Percentiles rank a stretch among this genome's conserved stretches.
These are phyloP conservation scores for Mycena vulgaris DNA, from an alignment of 768 basidiomycete species.

Conservation along the genomic window DNA sequence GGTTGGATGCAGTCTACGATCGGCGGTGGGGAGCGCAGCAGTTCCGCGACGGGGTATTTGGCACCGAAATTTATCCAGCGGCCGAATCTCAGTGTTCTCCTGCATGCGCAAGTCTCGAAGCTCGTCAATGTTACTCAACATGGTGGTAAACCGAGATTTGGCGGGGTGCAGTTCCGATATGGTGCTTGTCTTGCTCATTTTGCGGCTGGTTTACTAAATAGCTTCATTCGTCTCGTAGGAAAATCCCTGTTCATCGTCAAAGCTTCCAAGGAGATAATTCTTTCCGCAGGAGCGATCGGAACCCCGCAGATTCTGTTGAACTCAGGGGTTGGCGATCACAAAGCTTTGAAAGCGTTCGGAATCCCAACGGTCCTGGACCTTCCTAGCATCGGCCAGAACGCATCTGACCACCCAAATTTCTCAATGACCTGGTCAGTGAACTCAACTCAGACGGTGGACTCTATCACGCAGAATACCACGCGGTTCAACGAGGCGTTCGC, in stretches of 20 bases:
- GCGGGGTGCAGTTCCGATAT: too few relatives aligned
- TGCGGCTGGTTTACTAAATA: too few relatives aligned
- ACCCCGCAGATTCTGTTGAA: neutral
- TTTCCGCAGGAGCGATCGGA: constrained; percentile 46
- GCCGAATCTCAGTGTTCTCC: too few relatives aligned
- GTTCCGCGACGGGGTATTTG: too few relatives aligned
- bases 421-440: neutral
- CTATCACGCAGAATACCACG: neutral
- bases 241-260: constrained; percentile 16
- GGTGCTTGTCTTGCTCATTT: too few relatives aligned
- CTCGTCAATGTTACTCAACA: too few relatives aligned
- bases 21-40: neutral
- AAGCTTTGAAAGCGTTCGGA: neutral
- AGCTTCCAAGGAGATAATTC: constrained; percentile 48
- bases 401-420: neutral
- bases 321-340: neutral
- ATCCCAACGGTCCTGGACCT: neutral
- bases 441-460: constrained; percentile 1
- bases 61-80: too few relatives aligned
- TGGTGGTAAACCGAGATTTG: too few relatives aligned
- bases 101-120: too few relatives aligned
- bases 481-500: too few relatives aligned
- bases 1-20: neutral
- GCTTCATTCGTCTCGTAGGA: neutral
- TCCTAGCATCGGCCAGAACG: neutral